These are phyloP conservation scores for Irpex rosettiformis DNA, from an alignment of 1,284 basidiomycete genomes.

Conservation along the genomic window DNA sequence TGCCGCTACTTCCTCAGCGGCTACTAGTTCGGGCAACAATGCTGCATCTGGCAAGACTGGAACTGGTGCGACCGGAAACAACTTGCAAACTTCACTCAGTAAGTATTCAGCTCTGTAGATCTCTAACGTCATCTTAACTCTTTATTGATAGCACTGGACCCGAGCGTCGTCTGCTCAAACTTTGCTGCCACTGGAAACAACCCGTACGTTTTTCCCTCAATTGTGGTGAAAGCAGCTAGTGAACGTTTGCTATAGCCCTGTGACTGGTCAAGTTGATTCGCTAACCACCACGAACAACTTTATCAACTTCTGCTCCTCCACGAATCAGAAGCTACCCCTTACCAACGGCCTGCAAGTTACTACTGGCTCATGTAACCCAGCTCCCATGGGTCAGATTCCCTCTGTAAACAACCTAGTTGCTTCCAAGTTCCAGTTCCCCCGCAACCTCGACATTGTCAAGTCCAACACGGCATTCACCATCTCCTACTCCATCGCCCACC, in stretches of 20 bases:
- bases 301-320: constrained; percentile 63
- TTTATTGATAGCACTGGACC: constrained; percentile 45
- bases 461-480: constrained; percentile 50
- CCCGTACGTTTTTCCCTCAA: constrained; percentile 11
- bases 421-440: constrained; percentile 48
- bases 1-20: not conserved
- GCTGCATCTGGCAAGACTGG: constrained; percentile 1
- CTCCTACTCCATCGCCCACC: constrained; percentile 38
- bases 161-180: constrained; percentile 45
- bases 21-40: not conserved
- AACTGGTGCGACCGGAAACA: too few species aligned
- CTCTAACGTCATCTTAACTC: not conserved
- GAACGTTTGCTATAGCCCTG: constrained; percentile 27
- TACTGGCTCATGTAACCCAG: constrained; percentile 58
- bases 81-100: not conserved
- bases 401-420: constrained; percentile 47
- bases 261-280: constrained; percentile 52
- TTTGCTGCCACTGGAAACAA: constrained; percentile 49
- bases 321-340: constrained; percentile 41
- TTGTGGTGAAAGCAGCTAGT: not conserved
- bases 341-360: constrained; percentile 58
- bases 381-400: constrained; percentile 53
- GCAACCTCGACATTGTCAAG: constrained; percentile 42
- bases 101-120: not conserved
- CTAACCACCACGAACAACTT: constrained; percentile 69